phyloP scores from a whole-genome alignment of 1,284 basidiomycete species.

The Ganoderma lucidum region DNA sequence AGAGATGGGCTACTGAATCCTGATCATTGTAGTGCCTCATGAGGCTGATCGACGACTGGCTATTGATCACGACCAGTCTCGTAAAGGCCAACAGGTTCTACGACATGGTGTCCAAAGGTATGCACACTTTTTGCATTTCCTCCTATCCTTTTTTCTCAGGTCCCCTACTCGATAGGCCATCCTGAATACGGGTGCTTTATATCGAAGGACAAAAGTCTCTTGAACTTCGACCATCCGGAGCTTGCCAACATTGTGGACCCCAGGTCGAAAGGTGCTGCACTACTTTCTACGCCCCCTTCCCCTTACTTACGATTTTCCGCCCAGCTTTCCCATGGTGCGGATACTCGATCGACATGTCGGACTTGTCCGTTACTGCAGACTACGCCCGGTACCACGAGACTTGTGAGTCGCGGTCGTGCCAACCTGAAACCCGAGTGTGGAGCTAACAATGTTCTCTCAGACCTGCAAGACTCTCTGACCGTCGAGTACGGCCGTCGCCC shows the following conservation, averaged over 20 bases:
- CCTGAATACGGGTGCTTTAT: constrained; percentile 95
- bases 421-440: not conserved
- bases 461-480: constrained; percentile 68
- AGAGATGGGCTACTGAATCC: not conserved
- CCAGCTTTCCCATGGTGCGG: constrained; percentile 94
- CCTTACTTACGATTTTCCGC: not conserved
- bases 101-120: constrained; percentile 80
- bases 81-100: constrained; percentile 77
- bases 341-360: constrained; percentile 75
- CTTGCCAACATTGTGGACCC: constrained; percentile 61
- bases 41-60: constrained; percentile 93
- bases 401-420: constrained; percentile 50
- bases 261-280: constrained; percentile 52
- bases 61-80: constrained; percentile 83
- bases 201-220: constrained; percentile 87
- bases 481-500: constrained; percentile 66
- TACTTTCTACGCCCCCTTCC: not conserved
- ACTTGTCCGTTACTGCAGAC: constrained; percentile 81
- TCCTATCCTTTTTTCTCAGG: not conserved
- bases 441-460: constrained; percentile 42
- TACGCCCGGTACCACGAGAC: constrained; percentile 70
- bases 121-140: constrained; percentile 1
- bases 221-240: constrained; percentile 82
- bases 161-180: constrained; percentile 60
- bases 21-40: constrained; percentile 70